Evolutionary conservation across 805 yeast genomes (phyloP), one percentile per base, ranked within the genome.

Genomic region (Komagataella mondaviorum): DNA sequence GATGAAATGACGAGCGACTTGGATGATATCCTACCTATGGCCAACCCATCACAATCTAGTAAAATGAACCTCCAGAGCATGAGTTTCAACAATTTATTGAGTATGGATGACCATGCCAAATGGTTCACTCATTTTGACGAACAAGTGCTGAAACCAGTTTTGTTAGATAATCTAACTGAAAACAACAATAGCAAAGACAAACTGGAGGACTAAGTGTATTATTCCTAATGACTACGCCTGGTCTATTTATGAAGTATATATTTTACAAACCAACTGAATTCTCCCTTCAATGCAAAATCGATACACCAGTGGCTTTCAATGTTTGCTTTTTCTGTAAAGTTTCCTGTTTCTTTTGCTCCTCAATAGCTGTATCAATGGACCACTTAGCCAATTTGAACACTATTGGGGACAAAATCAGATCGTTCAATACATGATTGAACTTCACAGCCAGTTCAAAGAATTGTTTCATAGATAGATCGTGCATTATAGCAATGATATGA

Each of bases 101-200:
- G 63, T 49, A 63, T 61, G 44, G 91, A 84, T 55, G 90, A 85
- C 56, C 86, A 82, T 54, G 85, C 90, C 8, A 82, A 78, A 62
- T 91, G 99, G 98, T 93, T 93, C 65, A 84, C 88, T 18, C 84
- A 80, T 58, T 88, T 93, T 62, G 99, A 93, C 63, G 96, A 93
- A 59, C 88, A 88, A 62, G 93, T 93, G 20, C 72, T 93, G 59
- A 90, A 90, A 64, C 97, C 97, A 1, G 96, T 88, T 0, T 75
- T 91, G 51, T 73, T 90, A 53, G 98, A 91, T 59, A 71, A 70
- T 54, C 49, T 70, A 48, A 77, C 76, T 3, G 49, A 47, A 61
- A 55, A 54, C 39, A 30, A 30, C 39, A 30, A 30, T 14, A 30
- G 39, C n/a, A 30, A 30, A 14, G 39, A 30, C 47, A 47, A 47